Base-by-base conservation (phyloP, 225 moss, liverwort and hornwort species). In the Sphagnum contortum region DNA sequence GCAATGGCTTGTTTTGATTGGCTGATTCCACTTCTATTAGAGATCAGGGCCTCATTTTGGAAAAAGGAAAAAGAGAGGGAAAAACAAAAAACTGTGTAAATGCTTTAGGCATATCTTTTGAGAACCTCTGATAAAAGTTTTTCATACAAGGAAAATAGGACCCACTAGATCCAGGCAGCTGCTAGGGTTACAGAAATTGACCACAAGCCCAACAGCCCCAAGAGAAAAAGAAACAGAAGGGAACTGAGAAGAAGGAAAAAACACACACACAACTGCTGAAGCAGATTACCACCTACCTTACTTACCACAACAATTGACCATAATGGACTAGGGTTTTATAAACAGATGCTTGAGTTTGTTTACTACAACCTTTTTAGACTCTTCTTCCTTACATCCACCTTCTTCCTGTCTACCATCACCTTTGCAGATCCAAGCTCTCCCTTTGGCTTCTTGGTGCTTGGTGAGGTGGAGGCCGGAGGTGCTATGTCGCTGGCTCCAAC, bases 331-430 rank as follows among this genome's bases (percentile, higher is more conserved):
- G 54, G 61, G 47, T 68, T 56, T 49, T 77, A 84, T 77, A 57
- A 68, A 80, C 77, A 84, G 74, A 58, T 53, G 60, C 29, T 29
- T 29, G 0, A 29, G 46, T 29, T 8, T 13, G 46, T 48, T 68
- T 2, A 53, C 81, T 90, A 98, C 83, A 98, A 86, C 85, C 96
- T 88, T 89, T 93, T 98, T 45, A 98, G 73, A 69, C 96, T 98
- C 72, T 93, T 98, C 85, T 98, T 98, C 68, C 92, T 87, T 71
- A 98, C 96, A 77, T 98, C 96, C 72, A 89, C 82, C 69, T 92
- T 98, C 71, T 91, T 98, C 81, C 89, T 98, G 85, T 92, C 96
- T 69, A 92, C 75, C 61, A 87, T 57, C 48, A 90, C 76, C 84
- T 98, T 98, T 53, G 85, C 77, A 45, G 89, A 80, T 5, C 84